Percentiles rank a stretch among this genome's conserved stretches.
These are phyloP conservation scores for Neurospora discreta DNA, from an alignment of 495 filamentous ascomycete genomes.

Conservation along the genomic window DNA sequence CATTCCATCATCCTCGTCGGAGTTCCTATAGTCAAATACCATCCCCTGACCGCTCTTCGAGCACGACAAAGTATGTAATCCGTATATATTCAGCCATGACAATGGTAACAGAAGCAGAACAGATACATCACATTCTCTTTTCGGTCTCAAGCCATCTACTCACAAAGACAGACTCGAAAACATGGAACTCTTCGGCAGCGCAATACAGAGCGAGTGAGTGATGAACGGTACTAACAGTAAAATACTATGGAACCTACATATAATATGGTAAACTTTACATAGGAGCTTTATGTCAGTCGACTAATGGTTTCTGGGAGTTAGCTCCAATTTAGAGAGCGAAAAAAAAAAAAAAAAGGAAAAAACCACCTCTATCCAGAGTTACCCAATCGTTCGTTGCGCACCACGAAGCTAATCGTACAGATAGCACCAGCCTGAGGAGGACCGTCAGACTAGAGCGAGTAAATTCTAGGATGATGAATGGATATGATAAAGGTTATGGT, in stretches of 20 bases:
- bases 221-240: not conserved
- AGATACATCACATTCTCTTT: not conserved
- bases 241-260: not conserved
- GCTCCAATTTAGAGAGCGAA: too few species aligned
- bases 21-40: not conserved
- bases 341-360: too few species aligned
- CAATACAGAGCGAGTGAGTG: not conserved
- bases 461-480: too few species aligned
- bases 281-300: too few species aligned
- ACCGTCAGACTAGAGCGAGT: constrained; percentile 59
- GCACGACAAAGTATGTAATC: not conserved
- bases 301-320: too few species aligned
- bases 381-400: constrained; percentile 30
- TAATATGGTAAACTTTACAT: not conserved
- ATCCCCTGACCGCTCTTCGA: not conserved
- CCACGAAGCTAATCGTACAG: constrained; percentile 54
- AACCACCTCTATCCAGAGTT: too few species aligned
- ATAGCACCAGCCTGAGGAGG: constrained; percentile 58
- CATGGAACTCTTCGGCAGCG: not conserved
- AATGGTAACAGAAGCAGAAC: not conserved
- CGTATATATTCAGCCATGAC: not conserved
- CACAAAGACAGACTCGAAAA: not conserved
- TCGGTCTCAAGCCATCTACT: not conserved
- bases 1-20: not conserved
- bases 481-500: too few species aligned